A percentile compares a stretch with the other conserved stretches of the same genome.
Conservation (phyloP, 2,329 filamentous ascomycete species). For the Calonectria hawksworthii region DNA sequence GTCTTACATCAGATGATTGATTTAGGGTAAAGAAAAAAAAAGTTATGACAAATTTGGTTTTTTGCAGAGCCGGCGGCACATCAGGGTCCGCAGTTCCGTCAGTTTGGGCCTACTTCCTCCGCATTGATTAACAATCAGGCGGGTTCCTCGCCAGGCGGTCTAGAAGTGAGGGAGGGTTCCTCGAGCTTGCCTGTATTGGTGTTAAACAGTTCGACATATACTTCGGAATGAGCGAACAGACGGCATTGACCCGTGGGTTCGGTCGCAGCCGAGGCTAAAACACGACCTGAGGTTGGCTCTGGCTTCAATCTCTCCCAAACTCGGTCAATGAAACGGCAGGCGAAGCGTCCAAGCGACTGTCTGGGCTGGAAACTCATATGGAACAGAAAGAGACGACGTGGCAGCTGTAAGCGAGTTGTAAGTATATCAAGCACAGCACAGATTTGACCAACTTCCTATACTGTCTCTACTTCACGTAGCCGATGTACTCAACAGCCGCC, state of each 20-base stretch:
- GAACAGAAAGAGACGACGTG: neutral
- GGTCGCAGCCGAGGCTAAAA: conserved; percentile 4
- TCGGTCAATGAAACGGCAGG: neutral
- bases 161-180: neutral
- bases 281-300: neutral
- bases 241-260: neutral
- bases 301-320: conserved; percentile 1
- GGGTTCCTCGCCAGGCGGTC: neutral
- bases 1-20: neutral
- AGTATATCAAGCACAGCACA: neutral
- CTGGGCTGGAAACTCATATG: conserved; percentile 1
- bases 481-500: neutral
- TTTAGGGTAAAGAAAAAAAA: neutral
- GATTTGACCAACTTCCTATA: neutral
- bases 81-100: neutral
- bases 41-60: neutral
- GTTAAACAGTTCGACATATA: neutral
- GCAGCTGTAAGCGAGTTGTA: neutral
- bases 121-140: neutral
- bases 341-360: neutral
- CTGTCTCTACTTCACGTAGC: neutral
- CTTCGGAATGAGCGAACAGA: neutral
- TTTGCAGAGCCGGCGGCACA: too few relatives aligned
- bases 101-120: neutral
- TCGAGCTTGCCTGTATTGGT: neutral